Evolutionary conservation across 2,329 filamentous ascomycete species (phyloP).

Genomic region (Cordyceps fumosorosea): DNA sequence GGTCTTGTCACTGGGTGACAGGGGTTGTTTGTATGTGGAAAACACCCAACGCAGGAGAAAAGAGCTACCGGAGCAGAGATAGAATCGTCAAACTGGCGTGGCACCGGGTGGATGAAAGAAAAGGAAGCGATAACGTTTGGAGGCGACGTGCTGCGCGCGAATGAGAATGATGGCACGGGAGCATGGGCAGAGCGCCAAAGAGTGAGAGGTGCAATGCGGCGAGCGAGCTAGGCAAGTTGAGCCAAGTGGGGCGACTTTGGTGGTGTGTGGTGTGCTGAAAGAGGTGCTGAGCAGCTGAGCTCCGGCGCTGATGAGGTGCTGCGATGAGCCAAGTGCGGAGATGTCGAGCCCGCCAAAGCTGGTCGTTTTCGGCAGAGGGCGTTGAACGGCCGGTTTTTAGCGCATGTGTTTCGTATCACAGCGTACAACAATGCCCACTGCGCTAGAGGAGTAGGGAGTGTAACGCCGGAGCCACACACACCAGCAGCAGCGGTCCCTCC

Average conservation of each 20-base stretch:
- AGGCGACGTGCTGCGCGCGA: not conserved
- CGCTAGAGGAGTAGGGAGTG: too few relatives aligned
- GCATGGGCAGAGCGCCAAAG: not conserved
- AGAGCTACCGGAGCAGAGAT: not conserved
- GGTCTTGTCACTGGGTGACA: conserved; percentile 9
- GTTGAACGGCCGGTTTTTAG: not conserved
- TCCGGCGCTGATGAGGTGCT: not conserved
- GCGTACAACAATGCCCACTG: not conserved
- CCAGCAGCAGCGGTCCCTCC: too few relatives aligned
- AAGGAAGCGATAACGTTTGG: not conserved
- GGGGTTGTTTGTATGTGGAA: not conserved
- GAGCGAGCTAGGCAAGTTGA: not conserved
- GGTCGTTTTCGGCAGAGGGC: not conserved
- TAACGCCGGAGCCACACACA: too few relatives aligned
- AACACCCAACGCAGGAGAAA: not conserved
- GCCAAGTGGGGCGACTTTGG: not conserved
- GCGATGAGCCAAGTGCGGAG: too few relatives aligned
- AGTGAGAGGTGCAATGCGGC: not conserved
- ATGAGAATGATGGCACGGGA: not conserved
- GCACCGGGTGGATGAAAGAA: not conserved
- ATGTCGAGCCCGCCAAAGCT: too few relatives aligned
- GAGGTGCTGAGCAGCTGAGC: not conserved
- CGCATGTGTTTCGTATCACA: not conserved
- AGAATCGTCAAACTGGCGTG: not conserved
- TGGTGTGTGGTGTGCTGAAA: not conserved